Evolutionary conservation across 768 basidiomycete genomes (phyloP).

Genomic region (Pleurotus sapidus): DNA sequence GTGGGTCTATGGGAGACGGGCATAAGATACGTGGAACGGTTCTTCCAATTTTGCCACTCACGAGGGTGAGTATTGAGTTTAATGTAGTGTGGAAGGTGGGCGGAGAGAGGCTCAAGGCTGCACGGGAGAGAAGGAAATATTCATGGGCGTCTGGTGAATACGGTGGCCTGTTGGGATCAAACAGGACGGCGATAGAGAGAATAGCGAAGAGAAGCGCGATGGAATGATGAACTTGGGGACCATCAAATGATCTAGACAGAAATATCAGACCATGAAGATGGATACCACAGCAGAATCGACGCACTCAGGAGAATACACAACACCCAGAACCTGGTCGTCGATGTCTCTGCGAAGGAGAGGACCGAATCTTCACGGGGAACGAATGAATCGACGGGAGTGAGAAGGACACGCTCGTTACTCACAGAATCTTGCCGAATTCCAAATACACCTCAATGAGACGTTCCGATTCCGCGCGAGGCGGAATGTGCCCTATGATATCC

Average conservation of each 20-base stretch:
- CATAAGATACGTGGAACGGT: neutral
- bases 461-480: conserved; percentile 56
- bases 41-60: conserved; percentile 24
- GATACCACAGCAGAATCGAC: conserved; percentile 6
- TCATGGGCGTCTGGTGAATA: conserved; percentile 55
- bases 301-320: conserved; percentile 54
- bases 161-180: conserved; percentile 47
- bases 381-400: neutral
- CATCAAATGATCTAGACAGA: conserved; percentile 33
- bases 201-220: conserved; percentile 63
- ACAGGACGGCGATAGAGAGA: conserved; percentile 64
- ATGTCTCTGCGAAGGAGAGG: conserved; percentile 53
- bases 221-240: conserved; percentile 42
- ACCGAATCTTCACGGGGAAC: conserved; percentile 41
- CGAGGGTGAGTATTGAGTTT: conserved; percentile 52
- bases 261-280: neutral
- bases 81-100: conserved; percentile 51
- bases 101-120: conserved; percentile 45
- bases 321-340: conserved; percentile 50
- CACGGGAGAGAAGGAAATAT: conserved; percentile 58
- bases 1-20: conserved; percentile 26
- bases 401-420: conserved; percentile 15
- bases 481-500: conserved; percentile 47
- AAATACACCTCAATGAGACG: conserved; percentile 64
- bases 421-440: conserved; percentile 60